Evolutionary conservation across 176 grass and related monocot genomes (phyloP).

Genomic region (Eremochloa ophiuroides): DNA sequence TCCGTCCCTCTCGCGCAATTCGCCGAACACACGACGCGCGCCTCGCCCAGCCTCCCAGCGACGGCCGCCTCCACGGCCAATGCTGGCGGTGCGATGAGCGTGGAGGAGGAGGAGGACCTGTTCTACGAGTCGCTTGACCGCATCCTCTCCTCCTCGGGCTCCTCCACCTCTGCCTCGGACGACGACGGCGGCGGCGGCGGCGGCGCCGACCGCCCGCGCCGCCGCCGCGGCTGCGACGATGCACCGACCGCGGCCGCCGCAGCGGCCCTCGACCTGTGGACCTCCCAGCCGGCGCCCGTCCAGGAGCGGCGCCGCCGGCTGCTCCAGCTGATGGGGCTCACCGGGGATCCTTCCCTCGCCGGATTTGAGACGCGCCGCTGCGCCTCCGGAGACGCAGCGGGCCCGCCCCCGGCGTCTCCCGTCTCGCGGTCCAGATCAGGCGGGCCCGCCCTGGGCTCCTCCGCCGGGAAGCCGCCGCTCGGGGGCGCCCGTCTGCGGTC

Average conservation of each 20-base stretch:
- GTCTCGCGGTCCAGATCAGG: slow-evolving; percentile 59
- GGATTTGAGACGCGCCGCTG: slow-evolving; percentile 28
- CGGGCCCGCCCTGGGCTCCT: background rate
- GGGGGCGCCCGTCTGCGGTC: slow-evolving; percentile 28
- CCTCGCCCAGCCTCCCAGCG: background rate
- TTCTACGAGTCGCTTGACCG: slow-evolving; percentile 93
- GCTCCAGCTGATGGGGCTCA: slow-evolving; percentile 65
- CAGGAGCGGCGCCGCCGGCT: slow-evolving; percentile 66
- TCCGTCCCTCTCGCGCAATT: slow-evolving; percentile 6
- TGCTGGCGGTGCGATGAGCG: slow-evolving; percentile 68
- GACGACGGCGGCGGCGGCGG: too few species aligned
- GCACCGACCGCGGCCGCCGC: slow-evolving; percentile 20
- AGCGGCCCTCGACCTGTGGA: slow-evolving; percentile 76
- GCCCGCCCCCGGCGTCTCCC: background rate
- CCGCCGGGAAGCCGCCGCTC: slow-evolving; percentile 42
- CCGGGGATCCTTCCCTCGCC: slow-evolving; percentile 39
- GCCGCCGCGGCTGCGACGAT: slow-evolving; percentile 40
- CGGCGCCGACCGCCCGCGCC: slow-evolving; percentile 28
- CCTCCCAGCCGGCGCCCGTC: slow-evolving; percentile 60
- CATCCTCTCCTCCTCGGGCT: slow-evolving; percentile 87
- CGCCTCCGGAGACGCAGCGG: slow-evolving; percentile 9
- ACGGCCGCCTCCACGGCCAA: slow-evolving; percentile 20
- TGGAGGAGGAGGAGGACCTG: slow-evolving; percentile 57
- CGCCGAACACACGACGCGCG: slow-evolving; percentile 6
- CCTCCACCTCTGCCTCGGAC: slow-evolving; percentile 80